Percentiles rank a stretch among this genome's conserved stretches.
phyloP scores from a whole-genome alignment of 2,329 filamentous ascomycete genomes.

The Boeremia lycopersici region DNA sequence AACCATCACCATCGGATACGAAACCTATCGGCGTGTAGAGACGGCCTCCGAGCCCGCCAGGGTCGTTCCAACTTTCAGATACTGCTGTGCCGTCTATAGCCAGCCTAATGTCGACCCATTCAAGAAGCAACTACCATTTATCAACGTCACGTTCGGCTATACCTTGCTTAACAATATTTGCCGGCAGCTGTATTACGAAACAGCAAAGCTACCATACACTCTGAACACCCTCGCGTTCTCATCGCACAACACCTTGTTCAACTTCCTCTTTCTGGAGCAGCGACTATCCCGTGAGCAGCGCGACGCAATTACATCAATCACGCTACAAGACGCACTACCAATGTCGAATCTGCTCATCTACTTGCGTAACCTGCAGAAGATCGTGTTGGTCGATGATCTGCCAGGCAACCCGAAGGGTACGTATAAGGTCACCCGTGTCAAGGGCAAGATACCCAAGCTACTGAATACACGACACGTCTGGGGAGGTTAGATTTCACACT shows the following conservation, averaged over 20 bases:
- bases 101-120: slow-evolving; percentile 19
- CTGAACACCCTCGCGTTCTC: slow-evolving; percentile 33
- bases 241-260: slow-evolving; percentile 31
- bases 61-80: slow-evolving; percentile 29
- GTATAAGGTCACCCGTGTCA: slow-evolving; percentile 24
- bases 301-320: slow-evolving; percentile 26
- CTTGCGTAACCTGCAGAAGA: slow-evolving; percentile 29
- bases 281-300: slow-evolving; percentile 29
- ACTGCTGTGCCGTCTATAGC: slow-evolving; percentile 25
- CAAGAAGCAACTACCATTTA: neutral
- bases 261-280: slow-evolving; percentile 34
- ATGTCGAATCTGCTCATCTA: slow-evolving; percentile 21
- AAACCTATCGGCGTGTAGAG: slow-evolving; percentile 24
- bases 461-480: slow-evolving; percentile 17
- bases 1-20: slow-evolving; percentile 32
- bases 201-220: slow-evolving; percentile 32
- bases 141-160: slow-evolving; percentile 15
- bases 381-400: slow-evolving; percentile 19
- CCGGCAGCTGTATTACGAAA: slow-evolving; percentile 40
- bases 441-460: slow-evolving; percentile 23
- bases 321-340: slow-evolving; percentile 24
- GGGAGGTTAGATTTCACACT: slow-evolving; percentile 2
- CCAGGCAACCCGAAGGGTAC: slow-evolving; percentile 16
- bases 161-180: slow-evolving; percentile 35
- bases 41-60: neutral